Conservation (phyloP, 352 stramenopile genomes). For the Globisporangium ultimum region DNA sequence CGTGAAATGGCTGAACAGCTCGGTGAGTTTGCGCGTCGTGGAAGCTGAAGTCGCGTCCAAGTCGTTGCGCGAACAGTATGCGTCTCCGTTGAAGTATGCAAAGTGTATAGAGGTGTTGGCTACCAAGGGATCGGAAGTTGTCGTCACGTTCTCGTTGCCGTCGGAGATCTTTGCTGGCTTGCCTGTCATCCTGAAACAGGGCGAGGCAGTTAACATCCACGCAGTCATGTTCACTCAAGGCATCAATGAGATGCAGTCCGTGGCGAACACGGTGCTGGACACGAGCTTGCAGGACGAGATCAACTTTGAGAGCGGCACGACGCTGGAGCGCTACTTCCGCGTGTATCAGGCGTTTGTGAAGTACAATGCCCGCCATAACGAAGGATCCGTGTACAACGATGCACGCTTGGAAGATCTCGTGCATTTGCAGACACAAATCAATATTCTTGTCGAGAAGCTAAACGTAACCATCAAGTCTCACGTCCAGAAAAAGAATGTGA, state of each 20-base stretch:
- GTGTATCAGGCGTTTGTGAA: conserved; percentile 70
- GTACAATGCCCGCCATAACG: conserved; percentile 17
- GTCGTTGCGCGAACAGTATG: conserved; percentile 35
- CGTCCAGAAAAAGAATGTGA: conserved; percentile 84
- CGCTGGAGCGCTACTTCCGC: conserved; percentile 70
- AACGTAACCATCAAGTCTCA: conserved; percentile 56
- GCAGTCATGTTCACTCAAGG: conserved; percentile 87
- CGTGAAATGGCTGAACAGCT: conserved; percentile 75
- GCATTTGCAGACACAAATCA: conserved; percentile 57
- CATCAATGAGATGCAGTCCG: conserved; percentile 93
- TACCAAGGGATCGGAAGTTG: conserved; percentile 49
- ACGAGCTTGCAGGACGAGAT: conserved; percentile 85
- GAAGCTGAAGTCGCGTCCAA: conserved; percentile 14
- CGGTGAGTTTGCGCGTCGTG: conserved; percentile 78
- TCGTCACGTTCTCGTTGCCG: conserved; percentile 70
- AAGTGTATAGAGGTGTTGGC: conserved; percentile 74
- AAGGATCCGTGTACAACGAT: conserved; percentile 12
- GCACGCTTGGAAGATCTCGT: conserved; percentile 32
- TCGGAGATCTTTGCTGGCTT: conserved; percentile 49
- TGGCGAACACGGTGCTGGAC: conserved; percentile 85
- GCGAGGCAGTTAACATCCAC: conserved; percentile 70
- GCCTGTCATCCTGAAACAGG: conserved; percentile 58
- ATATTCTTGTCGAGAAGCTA: conserved; percentile 50
- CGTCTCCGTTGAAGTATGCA: conserved; percentile 49
- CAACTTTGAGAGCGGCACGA: conserved; percentile 73